phyloP scores from a whole-genome alignment of 805 yeast species.

The Wickerhamomyces xylosicus region DNA sequence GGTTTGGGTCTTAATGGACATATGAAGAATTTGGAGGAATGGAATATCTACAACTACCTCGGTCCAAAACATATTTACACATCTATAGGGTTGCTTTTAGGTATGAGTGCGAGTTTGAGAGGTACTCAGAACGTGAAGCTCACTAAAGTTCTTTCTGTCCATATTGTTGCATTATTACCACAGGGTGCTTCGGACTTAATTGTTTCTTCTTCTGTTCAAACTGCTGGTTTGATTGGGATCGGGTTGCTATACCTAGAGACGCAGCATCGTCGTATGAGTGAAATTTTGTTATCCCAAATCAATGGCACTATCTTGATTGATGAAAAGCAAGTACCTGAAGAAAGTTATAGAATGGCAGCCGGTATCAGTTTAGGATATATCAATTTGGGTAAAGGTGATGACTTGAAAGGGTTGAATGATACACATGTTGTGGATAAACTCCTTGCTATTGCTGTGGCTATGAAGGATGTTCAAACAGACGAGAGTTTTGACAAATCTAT shows the following conservation, averaged over 20 bases:
- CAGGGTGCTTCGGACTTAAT: slow-evolving; percentile 84
- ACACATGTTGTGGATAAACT: slow-evolving; percentile 53
- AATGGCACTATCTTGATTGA: slow-evolving; percentile 40
- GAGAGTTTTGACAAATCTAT: slow-evolving; percentile 52
- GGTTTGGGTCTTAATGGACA: slow-evolving; percentile 93
- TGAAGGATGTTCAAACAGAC: slow-evolving; percentile 52
- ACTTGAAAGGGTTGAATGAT: slow-evolving; percentile 48
- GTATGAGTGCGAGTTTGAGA: slow-evolving; percentile 82
- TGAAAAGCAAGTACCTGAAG: slow-evolving; percentile 50
- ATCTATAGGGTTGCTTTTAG: slow-evolving; percentile 78
- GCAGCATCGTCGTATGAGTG: slow-evolving; percentile 81
- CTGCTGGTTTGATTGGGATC: slow-evolving; percentile 85
- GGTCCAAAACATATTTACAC: slow-evolving; percentile 83
- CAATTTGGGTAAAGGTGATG: slow-evolving; percentile 68
- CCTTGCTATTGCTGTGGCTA: slow-evolving; percentile 44
- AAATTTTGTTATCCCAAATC: slow-evolving; percentile 62
- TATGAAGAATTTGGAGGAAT: slow-evolving; percentile 72
- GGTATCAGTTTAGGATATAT: slow-evolving; percentile 84
- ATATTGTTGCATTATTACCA: slow-evolving; percentile 85
- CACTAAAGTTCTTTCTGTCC: slow-evolving; percentile 87
- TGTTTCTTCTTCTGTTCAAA: slow-evolving; percentile 73
- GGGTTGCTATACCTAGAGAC: slow-evolving; percentile 75
- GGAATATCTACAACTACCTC: slow-evolving; percentile 90
- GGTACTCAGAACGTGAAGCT: slow-evolving; percentile 81
- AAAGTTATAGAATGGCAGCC: slow-evolving; percentile 77